Conservation (phyloP, 352 stramenopile genomes). For the Globisporangium takayamanum region DNA sequence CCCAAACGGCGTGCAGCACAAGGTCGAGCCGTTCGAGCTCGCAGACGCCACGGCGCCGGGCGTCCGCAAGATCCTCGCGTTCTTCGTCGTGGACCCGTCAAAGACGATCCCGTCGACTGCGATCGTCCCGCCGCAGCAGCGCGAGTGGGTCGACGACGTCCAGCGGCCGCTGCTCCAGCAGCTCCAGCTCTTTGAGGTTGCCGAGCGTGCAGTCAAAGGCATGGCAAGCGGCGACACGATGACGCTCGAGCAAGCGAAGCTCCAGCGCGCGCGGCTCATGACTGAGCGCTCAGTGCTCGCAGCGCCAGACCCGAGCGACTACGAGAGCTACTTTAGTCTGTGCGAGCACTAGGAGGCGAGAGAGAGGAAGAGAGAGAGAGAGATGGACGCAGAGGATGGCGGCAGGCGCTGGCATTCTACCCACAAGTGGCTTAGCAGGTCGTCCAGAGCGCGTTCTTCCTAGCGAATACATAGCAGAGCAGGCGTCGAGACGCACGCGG, state of each 20-base stretch:
- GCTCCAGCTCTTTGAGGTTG: no score
- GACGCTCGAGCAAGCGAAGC: no score
- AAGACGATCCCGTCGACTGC: slow-evolving; percentile 25
- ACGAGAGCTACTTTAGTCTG: slow-evolving; percentile 10
- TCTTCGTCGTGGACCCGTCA: slow-evolving; percentile 44
- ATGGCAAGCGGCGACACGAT: no score
- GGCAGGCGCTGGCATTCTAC: not conserved
- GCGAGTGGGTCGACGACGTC: slow-evolving; percentile 19
- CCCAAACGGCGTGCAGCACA: slow-evolving; percentile 36
- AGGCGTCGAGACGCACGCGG: not conserved
- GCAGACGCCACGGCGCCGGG: slow-evolving; percentile 22
- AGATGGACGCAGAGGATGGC: not conserved
- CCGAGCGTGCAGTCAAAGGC: no score
- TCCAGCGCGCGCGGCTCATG: no score
- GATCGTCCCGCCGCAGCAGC: slow-evolving; percentile 33
- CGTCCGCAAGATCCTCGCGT: slow-evolving; percentile 38
- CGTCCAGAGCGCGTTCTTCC: not conserved
- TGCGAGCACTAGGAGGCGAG: slow-evolving; percentile 8
- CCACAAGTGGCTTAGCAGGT: no score
- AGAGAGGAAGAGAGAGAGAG: not conserved
- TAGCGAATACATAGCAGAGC: slow-evolving; percentile 5
- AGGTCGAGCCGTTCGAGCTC: slow-evolving; percentile 42
- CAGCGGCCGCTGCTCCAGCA: no score
- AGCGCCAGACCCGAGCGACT: slow-evolving; percentile 1
- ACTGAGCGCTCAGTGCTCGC: not conserved